Evolutionary conservation across 169 alveolate genomes (phyloP), one percentile per base, ranked within the genome.

Genomic region (Plasmodium gonderi): DNA sequence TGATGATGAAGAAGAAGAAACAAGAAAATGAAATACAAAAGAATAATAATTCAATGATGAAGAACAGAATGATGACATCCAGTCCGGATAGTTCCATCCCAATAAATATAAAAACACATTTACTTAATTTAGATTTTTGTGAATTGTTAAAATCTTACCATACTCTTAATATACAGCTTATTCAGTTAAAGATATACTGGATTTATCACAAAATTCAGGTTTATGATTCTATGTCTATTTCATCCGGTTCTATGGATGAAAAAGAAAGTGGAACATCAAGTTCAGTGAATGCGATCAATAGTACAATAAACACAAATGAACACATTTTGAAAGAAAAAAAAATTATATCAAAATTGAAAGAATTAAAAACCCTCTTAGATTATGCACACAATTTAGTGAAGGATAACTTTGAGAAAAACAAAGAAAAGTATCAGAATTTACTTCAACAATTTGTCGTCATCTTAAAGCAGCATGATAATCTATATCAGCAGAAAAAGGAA

Each of bases 401-500:
- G n/a, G 76, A 45, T 2, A 40, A 45, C 0, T 45, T 42, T 82
- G 42, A 29, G 60, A 82, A 69, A 14, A 69, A 82, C 14, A 33
- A 31, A 69, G 38, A 67, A 12, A 82, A 82, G 40, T 82, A 69
- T 40, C 75, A 69, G 23, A 68, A 60, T 12, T 26, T 82, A 12
- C 29, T 82, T 4, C 92, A 82, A n/a, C 92, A 82, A 54, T 82
- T 82, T 82, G 40, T 75, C 3, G 77, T 82, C 2, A 82, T 82
- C n/a, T 40, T 82, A 11, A 82, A 82, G 51, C 92, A 82, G 75
- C 82, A 82, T 69, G 82, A 82, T 26, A 68, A 82, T 47, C 38
- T 82, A 54, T 82, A 82, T 69, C 77, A 47, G 9, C 92, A 82
- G 54, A 82, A 82, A 54, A 82, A 72, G 40, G 92, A 82, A 6